These are phyloP conservation scores for Xylaria sp. DNA, from an alignment of 495 filamentous ascomycete genomes.

Conservation along the genomic window DNA sequence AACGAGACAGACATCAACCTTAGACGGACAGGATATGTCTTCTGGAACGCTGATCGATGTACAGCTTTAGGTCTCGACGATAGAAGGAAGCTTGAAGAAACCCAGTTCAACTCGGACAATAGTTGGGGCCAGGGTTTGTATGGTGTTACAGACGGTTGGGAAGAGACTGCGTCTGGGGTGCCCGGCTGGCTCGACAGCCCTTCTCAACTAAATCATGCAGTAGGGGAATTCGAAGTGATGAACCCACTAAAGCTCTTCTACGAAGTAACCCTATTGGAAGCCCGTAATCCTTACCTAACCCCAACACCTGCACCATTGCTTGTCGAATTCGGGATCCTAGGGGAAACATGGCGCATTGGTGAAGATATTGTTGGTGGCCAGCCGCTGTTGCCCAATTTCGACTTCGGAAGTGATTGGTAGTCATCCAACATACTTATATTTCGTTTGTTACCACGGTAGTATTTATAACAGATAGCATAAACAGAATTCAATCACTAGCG, in stretches of 20 bases:
- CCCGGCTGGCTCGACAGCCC: background rate
- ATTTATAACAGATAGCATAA: background rate
- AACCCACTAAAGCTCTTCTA: background rate
- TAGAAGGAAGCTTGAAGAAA: background rate
- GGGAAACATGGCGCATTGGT: background rate
- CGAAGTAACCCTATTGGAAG: background rate
- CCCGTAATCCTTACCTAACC: background rate
- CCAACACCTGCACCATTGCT: background rate
- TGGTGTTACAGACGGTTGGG: too few species aligned
- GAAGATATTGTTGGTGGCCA: background rate
- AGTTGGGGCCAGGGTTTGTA: background rate
- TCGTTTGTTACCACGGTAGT: background rate
- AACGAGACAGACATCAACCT: background rate
- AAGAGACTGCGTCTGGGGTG: background rate
- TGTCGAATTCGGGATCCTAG: background rate
- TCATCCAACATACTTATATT: background rate
- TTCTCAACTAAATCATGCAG: background rate
- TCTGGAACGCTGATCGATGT: background rate
- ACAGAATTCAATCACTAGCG: background rate
- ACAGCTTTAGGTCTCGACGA: background rate
- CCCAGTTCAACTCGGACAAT: background rate
- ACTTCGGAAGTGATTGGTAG: too few species aligned
- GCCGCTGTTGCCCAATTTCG: conserved; percentile 5
- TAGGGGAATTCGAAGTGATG: background rate
- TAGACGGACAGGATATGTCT: background rate